phyloP scores from a whole-genome alignment of 768 basidiomycete genomes.

The Suillus tomentosus region DNA sequence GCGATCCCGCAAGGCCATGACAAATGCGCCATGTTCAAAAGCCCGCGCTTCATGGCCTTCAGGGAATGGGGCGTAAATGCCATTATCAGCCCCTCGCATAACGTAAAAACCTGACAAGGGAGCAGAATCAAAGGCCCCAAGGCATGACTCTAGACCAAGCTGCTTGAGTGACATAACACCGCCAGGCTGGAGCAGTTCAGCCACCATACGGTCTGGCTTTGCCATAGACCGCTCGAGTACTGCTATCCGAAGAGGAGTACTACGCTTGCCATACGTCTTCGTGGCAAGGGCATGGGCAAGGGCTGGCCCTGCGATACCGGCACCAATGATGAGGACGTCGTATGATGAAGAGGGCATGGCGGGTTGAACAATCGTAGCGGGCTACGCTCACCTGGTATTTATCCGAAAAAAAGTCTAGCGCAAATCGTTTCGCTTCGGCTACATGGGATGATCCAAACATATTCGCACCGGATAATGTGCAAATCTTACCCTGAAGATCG shows the following conservation, averaged over 20 bases:
- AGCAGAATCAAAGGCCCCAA: conserved; percentile 84
- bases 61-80: conserved; percentile 84
- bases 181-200: conserved; percentile 90
- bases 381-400: neutral
- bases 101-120: conserved; percentile 81
- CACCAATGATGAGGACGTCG: conserved; percentile 85
- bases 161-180: conserved; percentile 68
- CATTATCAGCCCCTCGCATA: conserved; percentile 46
- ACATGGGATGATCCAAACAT: neutral
- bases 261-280: conserved; percentile 36
- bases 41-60: conserved; percentile 61
- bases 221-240: conserved; percentile 86
- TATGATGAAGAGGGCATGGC: conserved; percentile 37
- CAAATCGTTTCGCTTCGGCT: neutral
- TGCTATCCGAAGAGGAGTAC: conserved; percentile 64
- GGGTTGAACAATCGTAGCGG: too few species aligned
- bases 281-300: conserved; percentile 79
- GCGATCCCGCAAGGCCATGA: conserved; percentile 69
- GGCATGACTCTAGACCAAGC: conserved; percentile 69
- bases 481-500: too few species aligned
- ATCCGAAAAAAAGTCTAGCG: neutral
- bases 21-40: conserved; percentile 89
- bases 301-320: conserved; percentile 80
- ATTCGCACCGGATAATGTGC: neutral
- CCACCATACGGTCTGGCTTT: conserved; percentile 91